phyloP scores from a whole-genome alignment of 2,329 filamentous ascomycete genomes.

The Colletotrichum tabaci region DNA sequence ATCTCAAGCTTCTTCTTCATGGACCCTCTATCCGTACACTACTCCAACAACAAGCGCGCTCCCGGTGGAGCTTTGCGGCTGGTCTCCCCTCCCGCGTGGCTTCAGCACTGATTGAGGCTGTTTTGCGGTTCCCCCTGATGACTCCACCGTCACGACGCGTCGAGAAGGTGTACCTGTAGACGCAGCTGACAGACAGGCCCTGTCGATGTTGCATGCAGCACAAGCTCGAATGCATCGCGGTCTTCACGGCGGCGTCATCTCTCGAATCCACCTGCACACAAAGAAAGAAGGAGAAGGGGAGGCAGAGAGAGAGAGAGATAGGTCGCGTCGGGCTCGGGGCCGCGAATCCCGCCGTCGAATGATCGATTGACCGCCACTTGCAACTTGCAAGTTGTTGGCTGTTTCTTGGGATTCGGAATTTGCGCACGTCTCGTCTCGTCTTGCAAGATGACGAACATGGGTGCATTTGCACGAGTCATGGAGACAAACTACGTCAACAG shows the following conservation, averaged over 20 bases:
- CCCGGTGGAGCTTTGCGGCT: slow-evolving; percentile 28
- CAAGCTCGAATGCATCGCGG: slow-evolving; percentile 2
- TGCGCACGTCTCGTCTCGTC: background rate
- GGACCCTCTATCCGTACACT: slow-evolving; percentile 38
- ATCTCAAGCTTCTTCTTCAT: slow-evolving; percentile 37
- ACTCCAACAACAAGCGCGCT: slow-evolving; percentile 39
- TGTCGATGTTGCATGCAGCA: background rate
- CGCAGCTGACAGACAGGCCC: slow-evolving; percentile 11
- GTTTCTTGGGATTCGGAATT: slow-evolving; percentile 2
- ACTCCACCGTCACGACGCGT: slow-evolving; percentile 32
- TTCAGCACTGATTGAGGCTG: slow-evolving; percentile 37
- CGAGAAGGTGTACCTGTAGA: slow-evolving; percentile 1
- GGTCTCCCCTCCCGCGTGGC: slow-evolving; percentile 40
- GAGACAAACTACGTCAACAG: slow-evolving; percentile 35
- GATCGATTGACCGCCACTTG: slow-evolving; percentile 37
- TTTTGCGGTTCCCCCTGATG: slow-evolving; percentile 39
- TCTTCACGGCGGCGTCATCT: slow-evolving; percentile 20
- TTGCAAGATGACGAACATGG: slow-evolving; percentile 33
- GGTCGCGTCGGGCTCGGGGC: slow-evolving; percentile 10
- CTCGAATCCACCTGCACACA: background rate
- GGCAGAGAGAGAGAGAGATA: background rate
- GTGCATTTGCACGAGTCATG: slow-evolving; percentile 35
- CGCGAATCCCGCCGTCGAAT: slow-evolving; percentile 9
- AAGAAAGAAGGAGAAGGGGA: too few relatives aligned
- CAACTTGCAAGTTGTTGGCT: slow-evolving; percentile 31